These are phyloP conservation scores for Chlorella variabilis DNA, from an alignment of 163 green algal species.

Conservation along the genomic window DNA sequence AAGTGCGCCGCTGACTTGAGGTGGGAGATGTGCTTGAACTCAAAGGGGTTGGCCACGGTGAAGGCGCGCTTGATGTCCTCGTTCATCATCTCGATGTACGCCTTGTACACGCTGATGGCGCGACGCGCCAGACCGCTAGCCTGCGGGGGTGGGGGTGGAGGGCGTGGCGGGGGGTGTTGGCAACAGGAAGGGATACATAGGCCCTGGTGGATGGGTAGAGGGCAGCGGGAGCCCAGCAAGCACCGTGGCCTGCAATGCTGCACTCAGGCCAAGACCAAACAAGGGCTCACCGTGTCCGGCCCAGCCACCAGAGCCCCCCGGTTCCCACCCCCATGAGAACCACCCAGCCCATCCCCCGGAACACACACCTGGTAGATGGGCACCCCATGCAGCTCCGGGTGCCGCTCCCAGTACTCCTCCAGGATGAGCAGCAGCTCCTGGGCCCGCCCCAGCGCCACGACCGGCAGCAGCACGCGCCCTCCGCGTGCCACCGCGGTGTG, in stretches of 20 bases:
- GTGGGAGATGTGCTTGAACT: conserved; percentile 93
- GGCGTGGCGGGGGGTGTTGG: not conserved
- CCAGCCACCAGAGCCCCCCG: not conserved
- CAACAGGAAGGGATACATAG: too few relatives aligned
- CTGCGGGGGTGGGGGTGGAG: conserved; percentile 9
- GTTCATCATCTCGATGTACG: conserved; percentile 99
- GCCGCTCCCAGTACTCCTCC: conserved; percentile 93
- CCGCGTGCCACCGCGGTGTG: conserved; percentile 60
- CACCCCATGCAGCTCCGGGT: conserved; percentile 86
- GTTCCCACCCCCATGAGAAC: not conserved
- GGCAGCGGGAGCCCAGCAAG: not conserved
- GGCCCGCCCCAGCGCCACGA: conserved; percentile 95
- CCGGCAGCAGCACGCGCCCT: conserved; percentile 93
- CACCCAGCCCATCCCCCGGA: not conserved
- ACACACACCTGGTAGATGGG: conserved; percentile 91
- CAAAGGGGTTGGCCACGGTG: conserved; percentile 92
- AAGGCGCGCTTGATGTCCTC: conserved; percentile 90
- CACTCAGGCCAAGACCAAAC: not conserved
- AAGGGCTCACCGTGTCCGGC: too few relatives aligned
- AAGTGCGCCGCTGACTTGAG: conserved; percentile 74
- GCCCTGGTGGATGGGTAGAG: too few relatives aligned
- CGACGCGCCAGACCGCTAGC: conserved; percentile 80
- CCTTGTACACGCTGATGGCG: conserved; percentile 88
- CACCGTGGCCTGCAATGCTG: not conserved
- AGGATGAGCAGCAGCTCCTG: conserved; percentile 98